Evolutionary conservation across 306 rosid genomes (phyloP).

Genomic region (Begonia fuchsioides): DNA sequence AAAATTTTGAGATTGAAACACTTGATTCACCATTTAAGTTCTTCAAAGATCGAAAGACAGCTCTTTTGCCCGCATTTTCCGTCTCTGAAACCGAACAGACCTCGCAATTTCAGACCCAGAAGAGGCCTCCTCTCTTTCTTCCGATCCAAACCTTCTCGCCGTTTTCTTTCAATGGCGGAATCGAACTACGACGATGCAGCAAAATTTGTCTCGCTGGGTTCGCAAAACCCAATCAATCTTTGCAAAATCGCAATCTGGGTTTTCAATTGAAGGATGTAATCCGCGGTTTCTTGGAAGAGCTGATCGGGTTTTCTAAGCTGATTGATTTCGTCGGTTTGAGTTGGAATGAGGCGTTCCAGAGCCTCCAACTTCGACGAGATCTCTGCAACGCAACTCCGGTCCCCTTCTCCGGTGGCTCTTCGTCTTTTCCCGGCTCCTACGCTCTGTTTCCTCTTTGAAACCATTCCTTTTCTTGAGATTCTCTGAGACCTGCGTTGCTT

Average conservation of each 20-base stretch:
- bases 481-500: slow-evolving; percentile 1
- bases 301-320: slow-evolving; percentile 5
- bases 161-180: not conserved
- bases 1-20: no score
- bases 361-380: slow-evolving; percentile 8
- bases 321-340: not conserved
- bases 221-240: slow-evolving; percentile 10
- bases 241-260: slow-evolving; percentile 8
- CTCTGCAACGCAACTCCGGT: not conserved
- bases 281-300: slow-evolving; percentile 14
- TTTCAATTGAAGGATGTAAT: slow-evolving; percentile 7
- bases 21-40: no score
- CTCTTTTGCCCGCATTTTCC: not conserved
- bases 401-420: not conserved
- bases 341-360: slow-evolving; percentile 8
- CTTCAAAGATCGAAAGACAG: no score
- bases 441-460: not conserved
- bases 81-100: slow-evolving; percentile 4
- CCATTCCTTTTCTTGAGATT: not conserved
- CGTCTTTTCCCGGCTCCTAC: not conserved
- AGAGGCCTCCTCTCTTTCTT: not conserved
- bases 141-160: not conserved
- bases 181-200: slow-evolving; percentile 5
- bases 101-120: not conserved
- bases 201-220: slow-evolving; percentile 4